Base-by-base conservation (phyloP, 352 stramenopile genomes). In the Hyaloperonospora brassicae region DNA sequence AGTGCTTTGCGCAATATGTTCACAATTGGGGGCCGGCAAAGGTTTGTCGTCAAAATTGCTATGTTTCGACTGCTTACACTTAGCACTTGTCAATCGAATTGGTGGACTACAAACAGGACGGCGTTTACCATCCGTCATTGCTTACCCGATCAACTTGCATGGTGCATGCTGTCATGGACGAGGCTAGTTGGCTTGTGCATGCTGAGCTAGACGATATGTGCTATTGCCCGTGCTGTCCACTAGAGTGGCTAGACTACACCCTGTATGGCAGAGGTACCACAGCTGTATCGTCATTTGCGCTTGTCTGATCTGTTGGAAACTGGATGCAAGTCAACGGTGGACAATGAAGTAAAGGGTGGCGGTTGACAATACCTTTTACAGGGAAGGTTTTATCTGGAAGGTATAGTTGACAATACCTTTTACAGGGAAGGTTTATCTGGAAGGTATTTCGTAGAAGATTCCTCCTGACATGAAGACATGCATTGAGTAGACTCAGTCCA, bases 221-320 rank as follows among this genome's bases (percentile, higher is more conserved):
- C 61, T 93, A 77, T 49, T 93, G 82, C 42, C 69, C 82, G 0
- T 93, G 82, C 55, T 93, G 82, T 46, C 79, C 82, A 30, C 52
- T 83, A 1, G 82, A 93, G 55, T 93, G 82, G 82, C 58, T 93
- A 17, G 82, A 93, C 66, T 93, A 93, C 59, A 73, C 90, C 25
- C 66, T 93, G 1, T 86, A 84, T 38, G 80, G 72, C 21, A 64
- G 84, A 83, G 61, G 78, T 86, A 48, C 1, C 3, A 36, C 17
- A 30, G 41, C 23, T 2, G 2, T 23, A 44, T 44, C 73, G 47
- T 31, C 7, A 31, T 7, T 31, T 31, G 27, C 27, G 27, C 7
- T 31, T 7, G 3, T 3, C 27, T 31, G 27, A 31, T 31, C 27
- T n/a, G n/a, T n/a, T n/a, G n/a, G n/a, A n/a, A n/a, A n/a, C n/a